phyloP scores from a whole-genome alignment of 2,329 filamentous ascomycete genomes.

The Nannizziopsis arthrosporioides region DNA sequence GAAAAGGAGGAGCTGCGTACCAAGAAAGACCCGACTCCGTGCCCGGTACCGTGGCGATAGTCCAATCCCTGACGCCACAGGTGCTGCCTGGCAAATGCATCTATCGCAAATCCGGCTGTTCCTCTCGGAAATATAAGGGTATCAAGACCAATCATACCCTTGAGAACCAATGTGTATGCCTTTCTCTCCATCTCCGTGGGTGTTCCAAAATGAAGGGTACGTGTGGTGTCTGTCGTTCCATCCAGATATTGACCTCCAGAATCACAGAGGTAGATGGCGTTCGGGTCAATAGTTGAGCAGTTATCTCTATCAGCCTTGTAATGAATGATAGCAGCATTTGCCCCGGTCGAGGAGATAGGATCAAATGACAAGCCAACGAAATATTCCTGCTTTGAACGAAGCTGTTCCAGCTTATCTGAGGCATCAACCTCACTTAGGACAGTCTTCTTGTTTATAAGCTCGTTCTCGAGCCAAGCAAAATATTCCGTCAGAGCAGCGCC shows the following conservation, averaged over 20 bases:
- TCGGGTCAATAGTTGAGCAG: conserved; percentile 73
- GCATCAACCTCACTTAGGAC: conserved; percentile 76
- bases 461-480: conserved; percentile 92
- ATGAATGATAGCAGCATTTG: conserved; percentile 90
- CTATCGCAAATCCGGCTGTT: conserved; percentile 84
- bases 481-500: conserved; percentile 83
- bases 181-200: conserved; percentile 75
- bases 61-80: conserved; percentile 90
- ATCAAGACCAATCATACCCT: conserved; percentile 85
- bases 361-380: conserved; percentile 89
- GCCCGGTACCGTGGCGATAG: conserved; percentile 91
- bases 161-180: conserved; percentile 86
- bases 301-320: conserved; percentile 78
- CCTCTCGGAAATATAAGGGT: conserved; percentile 84
- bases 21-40: conserved; percentile 86
- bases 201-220: conserved; percentile 81
- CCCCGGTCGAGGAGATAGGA: conserved; percentile 87
- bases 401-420: conserved; percentile 75
- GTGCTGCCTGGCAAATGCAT: conserved; percentile 76
- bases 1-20: conserved; percentile 17
- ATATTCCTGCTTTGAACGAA: conserved; percentile 49
- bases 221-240: conserved; percentile 89
- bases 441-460: conserved; percentile 61
- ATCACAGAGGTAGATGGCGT: conserved; percentile 84
- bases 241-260: conserved; percentile 94